Conservation (phyloP, 805 yeast species). For the Candida tibetensis region DNA sequence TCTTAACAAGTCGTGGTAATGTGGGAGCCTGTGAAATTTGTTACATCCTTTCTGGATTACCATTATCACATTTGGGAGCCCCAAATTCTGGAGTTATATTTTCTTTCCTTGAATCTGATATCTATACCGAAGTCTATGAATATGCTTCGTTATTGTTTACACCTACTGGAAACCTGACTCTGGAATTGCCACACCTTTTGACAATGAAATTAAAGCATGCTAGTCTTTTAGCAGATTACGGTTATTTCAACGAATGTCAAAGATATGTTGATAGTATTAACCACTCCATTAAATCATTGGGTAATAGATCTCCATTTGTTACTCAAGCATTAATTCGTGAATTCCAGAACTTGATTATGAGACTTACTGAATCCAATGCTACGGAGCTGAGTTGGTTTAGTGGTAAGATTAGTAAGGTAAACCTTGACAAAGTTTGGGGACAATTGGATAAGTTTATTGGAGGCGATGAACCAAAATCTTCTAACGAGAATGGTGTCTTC, state of each 20-base stretch:
- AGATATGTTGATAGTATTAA: slow-evolving; percentile 56
- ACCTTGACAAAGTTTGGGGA: slow-evolving; percentile 84
- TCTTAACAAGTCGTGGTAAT: slow-evolving; percentile 32
- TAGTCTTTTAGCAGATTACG: slow-evolving; percentile 64
- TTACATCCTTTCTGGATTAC: slow-evolving; percentile 46
- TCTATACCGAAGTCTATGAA: slow-evolving; percentile 73
- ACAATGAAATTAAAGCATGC: slow-evolving; percentile 68
- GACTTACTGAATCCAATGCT: slow-evolving; percentile 43
- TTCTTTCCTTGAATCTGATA: slow-evolving; percentile 37
- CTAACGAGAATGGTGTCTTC: slow-evolving; percentile 54
- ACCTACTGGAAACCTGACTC: slow-evolving; percentile 22
- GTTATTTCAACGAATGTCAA: slow-evolving; percentile 55
- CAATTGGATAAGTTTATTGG: slow-evolving; percentile 88
- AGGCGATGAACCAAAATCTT: slow-evolving; percentile 54
- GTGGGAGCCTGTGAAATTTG: slow-evolving; percentile 43
- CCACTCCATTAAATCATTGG: slow-evolving; percentile 25
- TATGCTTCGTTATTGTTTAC: slow-evolving; percentile 38
- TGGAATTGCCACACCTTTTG: slow-evolving; percentile 49
- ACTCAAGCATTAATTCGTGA: slow-evolving; percentile 23
- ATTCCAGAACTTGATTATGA: slow-evolving; percentile 39
- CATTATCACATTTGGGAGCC: slow-evolving; percentile 28
- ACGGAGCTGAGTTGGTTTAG: slow-evolving; percentile 73
- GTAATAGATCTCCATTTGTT: slow-evolving; percentile 29
- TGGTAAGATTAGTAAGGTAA: slow-evolving; percentile 50
- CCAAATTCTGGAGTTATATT: slow-evolving; percentile 29